These are phyloP conservation scores for Neocallimastix lanati DNA, from an alignment of 192 early-diverging fungal species.

Conservation along the genomic window DNA sequence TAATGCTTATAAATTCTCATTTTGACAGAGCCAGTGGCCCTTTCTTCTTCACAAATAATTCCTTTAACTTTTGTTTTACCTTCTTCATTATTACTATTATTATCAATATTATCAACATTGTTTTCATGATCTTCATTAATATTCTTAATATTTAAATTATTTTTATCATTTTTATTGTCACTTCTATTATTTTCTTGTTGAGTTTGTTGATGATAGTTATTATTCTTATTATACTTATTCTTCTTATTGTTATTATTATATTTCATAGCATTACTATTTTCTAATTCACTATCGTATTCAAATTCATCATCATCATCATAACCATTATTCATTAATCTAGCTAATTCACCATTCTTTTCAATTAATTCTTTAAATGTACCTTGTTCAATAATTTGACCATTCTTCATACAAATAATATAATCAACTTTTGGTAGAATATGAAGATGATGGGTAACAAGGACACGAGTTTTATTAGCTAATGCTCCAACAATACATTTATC, in stretches of 20 bases:
- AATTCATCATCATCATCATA: neutral
- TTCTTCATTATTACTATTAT: too few species aligned
- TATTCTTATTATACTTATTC: too few species aligned
- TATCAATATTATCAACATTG: too few species aligned
- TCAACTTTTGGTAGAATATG: neutral
- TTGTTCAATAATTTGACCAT: neutral
- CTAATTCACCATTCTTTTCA: neutral
- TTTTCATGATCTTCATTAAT: too few species aligned
- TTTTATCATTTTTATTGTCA: neutral
- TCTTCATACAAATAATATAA: neutral
- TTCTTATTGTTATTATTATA: too few species aligned
- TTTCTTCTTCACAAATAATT: constrained; percentile 66
- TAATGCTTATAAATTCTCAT: constrained; percentile 68
- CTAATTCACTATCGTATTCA: too few species aligned
- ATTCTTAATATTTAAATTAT: too few species aligned
- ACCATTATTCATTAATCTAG: neutral
- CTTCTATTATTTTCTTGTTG: too few species aligned
- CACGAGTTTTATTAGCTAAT: neutral
- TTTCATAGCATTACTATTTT: too few species aligned
- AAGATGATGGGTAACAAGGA: neutral
- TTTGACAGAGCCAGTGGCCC: constrained; percentile 61
- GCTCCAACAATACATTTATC: constrained; percentile 23
- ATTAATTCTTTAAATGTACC: neutral
- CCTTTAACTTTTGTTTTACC: neutral
- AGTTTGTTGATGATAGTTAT: too few species aligned